Evolutionary conservation across 2,329 filamentous ascomycete species (phyloP).

Genomic region (Fusarium equiseti): DNA sequence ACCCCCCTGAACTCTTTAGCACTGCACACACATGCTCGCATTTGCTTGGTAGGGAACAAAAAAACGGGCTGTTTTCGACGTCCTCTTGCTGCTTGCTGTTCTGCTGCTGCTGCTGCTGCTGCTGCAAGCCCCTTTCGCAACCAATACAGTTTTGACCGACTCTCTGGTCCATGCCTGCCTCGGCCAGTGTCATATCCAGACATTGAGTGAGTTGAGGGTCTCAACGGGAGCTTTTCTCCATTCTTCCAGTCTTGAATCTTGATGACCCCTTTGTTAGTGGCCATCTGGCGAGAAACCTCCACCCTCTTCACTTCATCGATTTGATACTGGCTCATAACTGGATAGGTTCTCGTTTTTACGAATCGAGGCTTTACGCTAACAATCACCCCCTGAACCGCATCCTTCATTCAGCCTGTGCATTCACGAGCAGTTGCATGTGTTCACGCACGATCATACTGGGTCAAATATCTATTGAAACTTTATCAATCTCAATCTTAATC

Average conservation of each 20-base stretch:
- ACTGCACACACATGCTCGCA: slow-evolving; percentile 25
- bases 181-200: slow-evolving; percentile 1
- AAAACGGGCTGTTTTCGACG: slow-evolving; percentile 11
- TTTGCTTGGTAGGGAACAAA: slow-evolving; percentile 15
- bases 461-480: neutral
- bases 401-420: slow-evolving; percentile 32
- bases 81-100: slow-evolving; percentile 1
- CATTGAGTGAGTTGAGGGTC: neutral
- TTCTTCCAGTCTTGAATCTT: slow-evolving; percentile 8
- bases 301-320: slow-evolving; percentile 9
- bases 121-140: slow-evolving; percentile 30
- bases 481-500: neutral
- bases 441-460: slow-evolving; percentile 12
- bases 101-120: slow-evolving; percentile 3
- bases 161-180: slow-evolving; percentile 21
- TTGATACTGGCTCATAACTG: slow-evolving; percentile 19
- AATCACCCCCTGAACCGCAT: slow-evolving; percentile 30
- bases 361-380: slow-evolving; percentile 39
- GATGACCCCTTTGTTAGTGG: slow-evolving; percentile 18
- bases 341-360: slow-evolving; percentile 7
- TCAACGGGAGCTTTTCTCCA: slow-evolving; percentile 5
- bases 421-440: slow-evolving; percentile 34
- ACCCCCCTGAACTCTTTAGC: slow-evolving; percentile 36
- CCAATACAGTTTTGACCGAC: slow-evolving; percentile 18
- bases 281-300: slow-evolving; percentile 22